These are phyloP conservation scores for Sordariomycetes sp. DNA, from an alignment of 2,329 filamentous ascomycete species.

Conservation along the genomic window DNA sequence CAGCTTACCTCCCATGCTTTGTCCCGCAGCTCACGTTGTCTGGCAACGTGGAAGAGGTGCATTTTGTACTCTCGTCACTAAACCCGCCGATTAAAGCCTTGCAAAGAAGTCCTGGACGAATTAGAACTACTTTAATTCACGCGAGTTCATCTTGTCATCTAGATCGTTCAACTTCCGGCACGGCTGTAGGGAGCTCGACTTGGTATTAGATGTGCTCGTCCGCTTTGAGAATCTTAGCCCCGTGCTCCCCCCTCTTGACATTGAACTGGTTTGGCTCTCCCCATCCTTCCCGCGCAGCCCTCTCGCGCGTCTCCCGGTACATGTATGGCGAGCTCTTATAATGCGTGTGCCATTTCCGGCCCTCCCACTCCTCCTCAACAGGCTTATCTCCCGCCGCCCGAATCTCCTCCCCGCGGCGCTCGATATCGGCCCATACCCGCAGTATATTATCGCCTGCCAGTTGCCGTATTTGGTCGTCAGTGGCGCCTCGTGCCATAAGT, in stretches of 20 bases:
- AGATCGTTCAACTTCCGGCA: too few species aligned
- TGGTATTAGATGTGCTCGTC: not conserved
- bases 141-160: too few species aligned
- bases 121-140: too few species aligned
- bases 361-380: not conserved
- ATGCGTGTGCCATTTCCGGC: not conserved
- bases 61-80: too few species aligned
- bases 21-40: too few species aligned
- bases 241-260: not conserved
- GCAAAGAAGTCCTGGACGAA: too few species aligned
- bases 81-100: too few species aligned
- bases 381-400: not conserved
- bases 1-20: too few species aligned
- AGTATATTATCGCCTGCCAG: constrained; percentile 11
- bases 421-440: not conserved
- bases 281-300: not conserved
- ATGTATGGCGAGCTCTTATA: not conserved
- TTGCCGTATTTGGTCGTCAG: constrained; percentile 8
- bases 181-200: too few species aligned
- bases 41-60: too few species aligned
- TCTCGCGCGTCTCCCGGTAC: not conserved
- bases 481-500: constrained; percentile 3
- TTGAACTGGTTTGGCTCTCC: not conserved
- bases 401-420: not conserved
- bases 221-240: not conserved